Evolutionary conservation across 2,329 filamentous ascomycete genomes (phyloP).

Genomic region (Laburnicola sp.): DNA sequence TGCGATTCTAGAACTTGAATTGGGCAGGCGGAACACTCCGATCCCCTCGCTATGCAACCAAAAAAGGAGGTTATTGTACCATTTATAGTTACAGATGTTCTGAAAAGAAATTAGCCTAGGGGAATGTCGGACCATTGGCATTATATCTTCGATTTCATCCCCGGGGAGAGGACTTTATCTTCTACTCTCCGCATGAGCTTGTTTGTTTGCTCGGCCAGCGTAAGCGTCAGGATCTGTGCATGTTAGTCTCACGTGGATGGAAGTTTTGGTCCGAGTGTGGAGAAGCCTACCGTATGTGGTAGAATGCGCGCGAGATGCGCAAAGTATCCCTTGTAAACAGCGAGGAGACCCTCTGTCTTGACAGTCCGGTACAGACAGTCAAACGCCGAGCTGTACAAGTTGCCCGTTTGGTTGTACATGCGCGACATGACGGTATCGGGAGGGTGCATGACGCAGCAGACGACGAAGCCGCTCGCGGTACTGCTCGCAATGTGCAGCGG

Average conservation of each 20-base stretch:
- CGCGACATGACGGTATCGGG: conserved; percentile 99
- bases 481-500: conserved; percentile 87
- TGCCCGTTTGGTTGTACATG: conserved; percentile 98
- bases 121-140: too few relatives aligned
- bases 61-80: too few relatives aligned
- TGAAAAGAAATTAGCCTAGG: too few relatives aligned
- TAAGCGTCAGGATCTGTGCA: conserved; percentile 77
- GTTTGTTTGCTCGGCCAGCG: conserved; percentile 94
- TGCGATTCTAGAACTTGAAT: too few relatives aligned
- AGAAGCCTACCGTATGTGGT: conserved; percentile 72
- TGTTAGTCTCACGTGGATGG: conserved; percentile 19
- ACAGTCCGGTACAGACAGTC: conserved; percentile 92
- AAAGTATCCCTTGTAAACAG: conserved; percentile 97
- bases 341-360: conserved; percentile 84
- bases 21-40: too few relatives aligned
- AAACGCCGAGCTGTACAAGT: conserved; percentile 90
- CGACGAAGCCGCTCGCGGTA: conserved; percentile 88
- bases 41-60: too few relatives aligned
- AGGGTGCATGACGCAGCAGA: conserved; percentile 97
- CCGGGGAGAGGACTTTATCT: conserved; percentile 56
- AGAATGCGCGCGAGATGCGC: conserved; percentile 92
- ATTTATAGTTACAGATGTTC: too few relatives aligned
- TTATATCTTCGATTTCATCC: conserved; percentile 53
- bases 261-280: background rate
- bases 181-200: conserved; percentile 85